Base-by-base conservation (phyloP, 2,329 filamentous ascomycete species). In the Tricladium varicosporioides region DNA sequence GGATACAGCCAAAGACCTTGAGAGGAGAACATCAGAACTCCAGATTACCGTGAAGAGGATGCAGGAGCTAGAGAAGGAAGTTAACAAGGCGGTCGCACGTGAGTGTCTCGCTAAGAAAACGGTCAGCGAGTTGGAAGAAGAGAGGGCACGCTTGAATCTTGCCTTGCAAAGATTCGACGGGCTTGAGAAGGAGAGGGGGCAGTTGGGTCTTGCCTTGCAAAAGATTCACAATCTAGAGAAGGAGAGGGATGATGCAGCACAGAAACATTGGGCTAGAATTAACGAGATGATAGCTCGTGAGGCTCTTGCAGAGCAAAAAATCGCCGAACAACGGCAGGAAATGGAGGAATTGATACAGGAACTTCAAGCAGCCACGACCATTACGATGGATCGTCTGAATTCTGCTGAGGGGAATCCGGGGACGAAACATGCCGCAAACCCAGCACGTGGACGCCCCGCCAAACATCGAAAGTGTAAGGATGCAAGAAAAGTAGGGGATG, bases 141-240 rank as follows among this genome's bases (percentile, higher is more conserved):
- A 51, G 48, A 51, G 42, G n/a, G 32, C 13, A 36, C 13, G 13
- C 32, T 36, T 36, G 13, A 36, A 36, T 36, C 32, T 36, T 36
- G 32, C 32, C 32, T 36, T 36, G 13, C 13, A 36, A 36, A 36
- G 32, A 36, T 36, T 36, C 32, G 32, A 36, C 32, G 32, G 32
- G 32, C 32, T 36, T 8, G 32, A 8, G 13, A 13, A 36, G 32
- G 32, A 36, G 32, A 36, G 32, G 32, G 32, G 32, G 13, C 32
- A 36, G 32, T 36, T 36, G 13, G 32, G 32, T 36, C 32, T 36
- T 36, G 32, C 32, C 32, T 36, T 36, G 13, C 13, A 36, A 33
- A 54, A 31, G 18, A 54, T 54, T 43, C 10, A 44, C n/a, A 18
- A 54, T 32, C 31, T 54, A 14, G 18, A 54, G 18, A 50, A 54